Conservation (phyloP, 371 early-diverging fungal genomes). For the Chytridium lagenaria region DNA sequence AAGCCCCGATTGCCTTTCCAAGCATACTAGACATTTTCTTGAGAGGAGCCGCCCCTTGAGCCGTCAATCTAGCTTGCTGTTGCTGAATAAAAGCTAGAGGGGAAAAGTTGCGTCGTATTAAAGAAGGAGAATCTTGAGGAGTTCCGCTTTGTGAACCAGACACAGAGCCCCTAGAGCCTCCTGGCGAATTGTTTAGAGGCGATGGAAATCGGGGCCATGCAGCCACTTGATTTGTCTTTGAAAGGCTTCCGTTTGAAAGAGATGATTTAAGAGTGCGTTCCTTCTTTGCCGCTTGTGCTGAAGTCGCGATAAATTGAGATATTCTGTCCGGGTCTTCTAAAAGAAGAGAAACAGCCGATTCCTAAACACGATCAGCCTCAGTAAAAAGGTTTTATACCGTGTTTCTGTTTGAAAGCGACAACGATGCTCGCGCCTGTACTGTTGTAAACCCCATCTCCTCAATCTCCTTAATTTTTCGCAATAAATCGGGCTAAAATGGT, state of each 20-base stretch:
- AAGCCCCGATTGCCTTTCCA: slow-evolving; percentile 75
- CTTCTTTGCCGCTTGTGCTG: slow-evolving; percentile 17
- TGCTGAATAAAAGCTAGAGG: slow-evolving; percentile 69
- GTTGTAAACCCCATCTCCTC: slow-evolving; percentile 74
- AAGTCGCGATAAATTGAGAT: slow-evolving; percentile 29
- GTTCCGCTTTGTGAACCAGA: slow-evolving; percentile 38
- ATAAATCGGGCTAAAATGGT: slow-evolving; percentile 32
- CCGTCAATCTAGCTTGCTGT: slow-evolving; percentile 60
- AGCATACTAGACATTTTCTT: slow-evolving; percentile 72
- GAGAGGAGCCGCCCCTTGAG: slow-evolving; percentile 44
- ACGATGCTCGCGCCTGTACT: slow-evolving; percentile 69
- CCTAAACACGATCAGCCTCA: slow-evolving; percentile 36
- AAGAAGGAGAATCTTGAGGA: slow-evolving; percentile 25
- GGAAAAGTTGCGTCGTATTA: slow-evolving; percentile 59
- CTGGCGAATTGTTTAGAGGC: not conserved
- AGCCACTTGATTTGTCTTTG: not conserved
- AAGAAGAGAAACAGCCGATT: slow-evolving; percentile 66
- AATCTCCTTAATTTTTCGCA: slow-evolving; percentile 57
- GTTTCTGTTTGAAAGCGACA: slow-evolving; percentile 60
- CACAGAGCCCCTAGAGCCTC: slow-evolving; percentile 24
- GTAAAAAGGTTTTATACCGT: slow-evolving; percentile 48
- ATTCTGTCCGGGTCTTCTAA: slow-evolving; percentile 64
- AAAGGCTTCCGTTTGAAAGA: slow-evolving; percentile 1
- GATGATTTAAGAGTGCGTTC: not conserved
- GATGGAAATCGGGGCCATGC: slow-evolving; percentile 7